Percentiles rank a stretch among this genome's conserved stretches.
Conservation (phyloP, 345 rosid genomes). For the Syzygium jambos region DNA sequence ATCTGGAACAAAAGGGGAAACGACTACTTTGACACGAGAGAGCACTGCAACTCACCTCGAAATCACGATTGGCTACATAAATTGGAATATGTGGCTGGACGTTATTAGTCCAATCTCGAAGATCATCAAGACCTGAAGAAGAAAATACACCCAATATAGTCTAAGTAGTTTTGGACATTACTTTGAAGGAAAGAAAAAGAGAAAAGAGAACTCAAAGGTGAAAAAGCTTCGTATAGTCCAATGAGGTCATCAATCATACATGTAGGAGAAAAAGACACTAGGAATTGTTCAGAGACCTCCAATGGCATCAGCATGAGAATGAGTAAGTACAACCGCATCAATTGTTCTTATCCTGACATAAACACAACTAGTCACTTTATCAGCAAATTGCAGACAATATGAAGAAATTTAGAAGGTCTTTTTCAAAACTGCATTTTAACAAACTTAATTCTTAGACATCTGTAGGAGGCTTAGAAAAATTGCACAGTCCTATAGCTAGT, state of each 20-base stretch:
- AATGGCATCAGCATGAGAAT: constrained; percentile 97
- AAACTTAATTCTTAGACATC: not conserved
- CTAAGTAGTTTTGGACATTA: not conserved
- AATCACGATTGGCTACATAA: constrained; percentile 70
- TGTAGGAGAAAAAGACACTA: not conserved
- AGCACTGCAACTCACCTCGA: constrained; percentile 37
- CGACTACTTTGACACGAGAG: not conserved
- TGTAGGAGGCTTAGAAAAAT: not conserved
- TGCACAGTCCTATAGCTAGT: not conserved
- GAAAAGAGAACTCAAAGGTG: not conserved
- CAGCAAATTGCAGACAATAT: constrained; percentile 10
- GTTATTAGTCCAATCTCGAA: constrained; percentile 97
- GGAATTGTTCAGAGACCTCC: constrained; percentile 81
- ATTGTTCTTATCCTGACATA: constrained; percentile 94
- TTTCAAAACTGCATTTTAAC: not conserved
- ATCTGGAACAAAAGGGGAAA: not conserved
- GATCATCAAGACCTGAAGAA: constrained; percentile 80
- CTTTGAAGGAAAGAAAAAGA: not conserved
- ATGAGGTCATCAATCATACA: not conserved
- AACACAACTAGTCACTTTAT: constrained; percentile 38
- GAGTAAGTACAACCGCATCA: constrained; percentile 96
- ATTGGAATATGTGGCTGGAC: constrained; percentile 76
- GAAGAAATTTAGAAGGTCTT: not conserved
- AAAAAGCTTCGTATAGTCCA: not conserved
- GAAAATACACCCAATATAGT: constrained; percentile 1